These are phyloP conservation scores for Acmispon strigosus DNA, from an alignment of 306 rosid species.

Conservation along the genomic window DNA sequence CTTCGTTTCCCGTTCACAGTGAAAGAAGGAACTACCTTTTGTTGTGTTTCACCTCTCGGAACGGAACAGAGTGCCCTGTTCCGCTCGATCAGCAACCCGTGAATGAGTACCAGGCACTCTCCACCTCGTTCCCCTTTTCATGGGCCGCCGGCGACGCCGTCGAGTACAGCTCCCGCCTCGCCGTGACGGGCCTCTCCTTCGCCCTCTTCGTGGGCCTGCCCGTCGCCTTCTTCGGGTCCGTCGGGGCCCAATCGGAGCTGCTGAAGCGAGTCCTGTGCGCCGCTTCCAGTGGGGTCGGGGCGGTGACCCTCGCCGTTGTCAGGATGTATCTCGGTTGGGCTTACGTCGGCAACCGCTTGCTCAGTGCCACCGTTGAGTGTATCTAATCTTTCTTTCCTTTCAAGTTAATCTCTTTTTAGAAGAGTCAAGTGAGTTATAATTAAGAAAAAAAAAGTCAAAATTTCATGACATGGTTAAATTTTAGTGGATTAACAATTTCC, in stretches of 20 bases:
- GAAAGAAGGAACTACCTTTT: neutral
- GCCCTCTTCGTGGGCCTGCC: slow-evolving; percentile 74
- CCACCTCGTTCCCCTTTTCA: slow-evolving; percentile 76
- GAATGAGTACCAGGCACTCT: slow-evolving; percentile 71
- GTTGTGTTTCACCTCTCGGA: slow-evolving; percentile 22
- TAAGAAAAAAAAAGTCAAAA: too few relatives aligned
- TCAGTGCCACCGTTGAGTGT: slow-evolving; percentile 97
- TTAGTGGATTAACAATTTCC: neutral
- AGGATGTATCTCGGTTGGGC: slow-evolving; percentile 99
- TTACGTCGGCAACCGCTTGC: slow-evolving; percentile 87
- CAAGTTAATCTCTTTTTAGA: neutral
- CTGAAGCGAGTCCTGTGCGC: slow-evolving; percentile 48
- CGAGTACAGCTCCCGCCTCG: slow-evolving; percentile 56
- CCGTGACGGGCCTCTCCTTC: slow-evolving; percentile 64
- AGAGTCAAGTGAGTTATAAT: neutral
- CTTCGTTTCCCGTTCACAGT: neutral
- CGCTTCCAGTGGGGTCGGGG: slow-evolving; percentile 62
- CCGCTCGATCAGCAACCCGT: slow-evolving; percentile 80
- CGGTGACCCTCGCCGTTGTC: slow-evolving; percentile 65
- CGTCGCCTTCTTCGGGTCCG: slow-evolving; percentile 72
- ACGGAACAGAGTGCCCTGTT: slow-evolving; percentile 69
- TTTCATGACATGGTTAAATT: neutral
- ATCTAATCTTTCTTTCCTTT: neutral
- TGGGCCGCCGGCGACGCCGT: slow-evolving; percentile 76
- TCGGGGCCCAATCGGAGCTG: slow-evolving; percentile 66